Conservation (phyloP, 257 asterid species). For the Linaria vulgaris region DNA sequence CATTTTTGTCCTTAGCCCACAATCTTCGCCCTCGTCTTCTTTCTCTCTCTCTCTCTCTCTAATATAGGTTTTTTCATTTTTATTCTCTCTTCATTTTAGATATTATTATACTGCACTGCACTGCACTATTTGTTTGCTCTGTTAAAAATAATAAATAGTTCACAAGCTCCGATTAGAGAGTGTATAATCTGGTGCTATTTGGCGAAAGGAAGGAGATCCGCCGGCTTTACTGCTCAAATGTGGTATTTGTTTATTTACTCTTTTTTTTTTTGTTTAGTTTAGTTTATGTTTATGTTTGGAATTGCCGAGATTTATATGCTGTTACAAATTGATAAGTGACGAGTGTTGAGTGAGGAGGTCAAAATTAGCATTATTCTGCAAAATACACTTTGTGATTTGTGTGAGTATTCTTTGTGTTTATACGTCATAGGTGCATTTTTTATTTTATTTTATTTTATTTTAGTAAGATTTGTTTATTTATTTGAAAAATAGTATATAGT, state of each 20-base stretch:
- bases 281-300: constrained; percentile 11
- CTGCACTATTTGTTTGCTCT: constrained; percentile 1
- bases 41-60: constrained; percentile 1
- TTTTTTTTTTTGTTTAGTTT: not conserved
- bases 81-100: too few relatives aligned
- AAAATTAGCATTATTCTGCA: too few relatives aligned
- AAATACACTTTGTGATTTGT: too few relatives aligned
- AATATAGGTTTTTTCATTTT: not conserved
- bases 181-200: not conserved
- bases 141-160: not conserved
- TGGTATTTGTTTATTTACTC: too few relatives aligned
- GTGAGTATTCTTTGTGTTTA: constrained; percentile 24
- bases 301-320: not conserved
- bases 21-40: constrained; percentile 36
- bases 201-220: constrained; percentile 6
- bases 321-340: not conserved
- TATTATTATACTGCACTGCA: not conserved
- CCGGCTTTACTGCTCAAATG: constrained; percentile 21
- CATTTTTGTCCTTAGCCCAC: constrained; percentile 25
- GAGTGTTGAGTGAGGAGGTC: not conserved
- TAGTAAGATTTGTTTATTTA: not conserved
- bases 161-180: not conserved
- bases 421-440: constrained; percentile 27
- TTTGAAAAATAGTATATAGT: not conserved
- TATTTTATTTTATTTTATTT: not conserved